Percentiles rank a stretch among this genome's conserved stretches.
phyloP scores from a whole-genome alignment of 257 asterid species.

The Fraxinus anomala region DNA sequence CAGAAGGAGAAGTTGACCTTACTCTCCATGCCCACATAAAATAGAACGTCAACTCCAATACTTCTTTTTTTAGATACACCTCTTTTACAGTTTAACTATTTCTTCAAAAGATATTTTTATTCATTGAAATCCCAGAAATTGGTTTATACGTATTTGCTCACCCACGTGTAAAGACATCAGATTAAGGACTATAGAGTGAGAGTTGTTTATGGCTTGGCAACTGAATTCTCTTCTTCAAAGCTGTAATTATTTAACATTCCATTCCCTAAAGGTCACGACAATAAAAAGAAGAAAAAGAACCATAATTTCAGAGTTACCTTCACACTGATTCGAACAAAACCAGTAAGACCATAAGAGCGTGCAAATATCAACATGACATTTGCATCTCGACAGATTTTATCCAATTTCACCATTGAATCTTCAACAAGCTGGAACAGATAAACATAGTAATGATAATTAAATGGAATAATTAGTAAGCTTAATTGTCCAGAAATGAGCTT shows the following conservation, averaged over 20 bases:
- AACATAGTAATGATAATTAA: slow-evolving; percentile 1
- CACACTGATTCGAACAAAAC: slow-evolving; percentile 83
- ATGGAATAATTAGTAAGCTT: slow-evolving; percentile 8
- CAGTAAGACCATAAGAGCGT: slow-evolving; percentile 95
- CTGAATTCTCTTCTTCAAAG: slow-evolving; percentile 20
- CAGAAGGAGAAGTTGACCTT: slow-evolving; percentile 29
- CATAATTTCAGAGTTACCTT: slow-evolving; percentile 52
- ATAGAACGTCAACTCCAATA: not conserved
- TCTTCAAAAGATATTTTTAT: slow-evolving; percentile 9
- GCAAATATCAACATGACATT: slow-evolving; percentile 80
- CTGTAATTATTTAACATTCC: slow-evolving; percentile 2
- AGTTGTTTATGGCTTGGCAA: not conserved
- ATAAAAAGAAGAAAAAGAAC: slow-evolving; percentile 3
- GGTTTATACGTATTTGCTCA: slow-evolving; percentile 11
- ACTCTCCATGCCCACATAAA: slow-evolving; percentile 11
- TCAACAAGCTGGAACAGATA: slow-evolving; percentile 70
- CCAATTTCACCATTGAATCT: slow-evolving; percentile 84
- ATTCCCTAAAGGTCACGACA: slow-evolving; percentile 24
- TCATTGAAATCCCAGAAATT: slow-evolving; percentile 8
- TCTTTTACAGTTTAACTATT: not conserved
- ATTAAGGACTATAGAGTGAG: not conserved
- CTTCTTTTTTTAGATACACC: not conserved
- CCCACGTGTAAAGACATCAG: not conserved
- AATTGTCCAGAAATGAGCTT: not conserved
- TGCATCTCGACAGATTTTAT: slow-evolving; percentile 82